phyloP scores from a whole-genome alignment of 2,329 filamentous ascomycete species.

The Arachnopeziza araneosa region DNA sequence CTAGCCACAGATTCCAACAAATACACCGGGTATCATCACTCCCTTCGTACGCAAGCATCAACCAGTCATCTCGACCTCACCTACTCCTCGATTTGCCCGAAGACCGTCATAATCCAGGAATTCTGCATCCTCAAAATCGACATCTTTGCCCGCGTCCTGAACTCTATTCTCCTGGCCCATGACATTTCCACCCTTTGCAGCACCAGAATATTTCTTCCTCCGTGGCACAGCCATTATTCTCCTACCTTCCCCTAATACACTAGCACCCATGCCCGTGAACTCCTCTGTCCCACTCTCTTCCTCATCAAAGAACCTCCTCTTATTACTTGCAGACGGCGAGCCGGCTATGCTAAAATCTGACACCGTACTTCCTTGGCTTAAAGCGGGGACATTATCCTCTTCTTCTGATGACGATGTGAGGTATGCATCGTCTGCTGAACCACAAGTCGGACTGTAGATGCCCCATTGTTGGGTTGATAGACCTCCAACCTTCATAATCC shows the following conservation, averaged over 20 bases:
- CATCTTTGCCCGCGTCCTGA: conserved; percentile 42
- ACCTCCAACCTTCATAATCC: conserved; percentile 54
- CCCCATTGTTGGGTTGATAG: conserved; percentile 43
- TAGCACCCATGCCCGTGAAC: conserved; percentile 25
- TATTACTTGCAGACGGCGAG: conserved; percentile 12
- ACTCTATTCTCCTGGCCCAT: conserved; percentile 20
- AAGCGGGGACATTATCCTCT: conserved; percentile 20
- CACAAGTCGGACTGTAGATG: conserved; percentile 29
- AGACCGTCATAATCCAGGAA: conserved; percentile 47
- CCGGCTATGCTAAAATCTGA: conserved; percentile 4
- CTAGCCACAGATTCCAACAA: neutral
- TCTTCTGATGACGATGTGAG: conserved; percentile 36
- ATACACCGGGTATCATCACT: neutral
- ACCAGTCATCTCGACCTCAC: conserved; percentile 30
- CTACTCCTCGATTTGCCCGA: neutral
- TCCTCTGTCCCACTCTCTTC: conserved; percentile 1
- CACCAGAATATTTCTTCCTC: conserved; percentile 16
- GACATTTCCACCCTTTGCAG: conserved; percentile 41
- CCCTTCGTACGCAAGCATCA: neutral
- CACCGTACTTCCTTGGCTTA: conserved; percentile 25
- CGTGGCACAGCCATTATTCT: conserved; percentile 19
- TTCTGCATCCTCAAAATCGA: conserved; percentile 50
- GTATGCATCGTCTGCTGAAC: conserved; percentile 25
- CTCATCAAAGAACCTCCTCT: conserved; percentile 9
- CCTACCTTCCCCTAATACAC: conserved; percentile 17